These are phyloP conservation scores for Exophiala dermatitidis DNA, from an alignment of 2,329 filamentous ascomycete species.

Conservation along the genomic window DNA sequence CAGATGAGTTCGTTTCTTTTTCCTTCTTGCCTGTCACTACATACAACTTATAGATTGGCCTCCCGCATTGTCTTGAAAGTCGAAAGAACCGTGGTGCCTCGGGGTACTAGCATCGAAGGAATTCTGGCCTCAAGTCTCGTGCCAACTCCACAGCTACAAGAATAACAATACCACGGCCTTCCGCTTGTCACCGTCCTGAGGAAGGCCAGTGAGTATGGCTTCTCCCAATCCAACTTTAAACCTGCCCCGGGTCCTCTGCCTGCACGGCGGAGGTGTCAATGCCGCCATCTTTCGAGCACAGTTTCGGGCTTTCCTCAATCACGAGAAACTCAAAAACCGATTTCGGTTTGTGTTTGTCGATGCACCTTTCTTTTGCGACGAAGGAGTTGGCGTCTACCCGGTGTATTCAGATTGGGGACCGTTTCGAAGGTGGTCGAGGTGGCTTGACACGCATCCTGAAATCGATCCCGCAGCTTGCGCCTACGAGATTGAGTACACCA, in stretches of 20 bases:
- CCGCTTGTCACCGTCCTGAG: background rate
- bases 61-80: too few species aligned
- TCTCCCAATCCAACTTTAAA: slow-evolving; percentile 29
- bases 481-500: slow-evolving; percentile 35
- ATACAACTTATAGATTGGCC: too few species aligned
- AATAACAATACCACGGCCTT: too few species aligned
- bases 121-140: too few species aligned
- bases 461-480: slow-evolving; percentile 43
- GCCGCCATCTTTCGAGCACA: slow-evolving; percentile 62
- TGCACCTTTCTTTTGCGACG: slow-evolving; percentile 55
- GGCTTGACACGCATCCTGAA: slow-evolving; percentile 51
- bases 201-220: slow-evolving; percentile 1
- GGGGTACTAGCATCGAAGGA: too few species aligned
- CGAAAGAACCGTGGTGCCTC: too few species aligned
- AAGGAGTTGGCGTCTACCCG: slow-evolving; percentile 24
- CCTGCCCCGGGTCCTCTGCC: slow-evolving; percentile 64
- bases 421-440: slow-evolving; percentile 59
- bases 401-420: slow-evolving; percentile 62
- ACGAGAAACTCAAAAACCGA: slow-evolving; percentile 41
- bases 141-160: too few species aligned
- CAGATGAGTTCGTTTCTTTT: too few species aligned
- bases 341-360: slow-evolving; percentile 69
- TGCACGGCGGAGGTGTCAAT: slow-evolving; percentile 73
- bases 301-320: slow-evolving; percentile 49
- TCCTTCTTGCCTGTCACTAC: too few species aligned